A percentile compares a stretch with the other conserved stretches of the same genome.
These are phyloP conservation scores for Lactarius pseudohatsudake DNA, from an alignment of 768 basidiomycete genomes.

Conservation along the genomic window DNA sequence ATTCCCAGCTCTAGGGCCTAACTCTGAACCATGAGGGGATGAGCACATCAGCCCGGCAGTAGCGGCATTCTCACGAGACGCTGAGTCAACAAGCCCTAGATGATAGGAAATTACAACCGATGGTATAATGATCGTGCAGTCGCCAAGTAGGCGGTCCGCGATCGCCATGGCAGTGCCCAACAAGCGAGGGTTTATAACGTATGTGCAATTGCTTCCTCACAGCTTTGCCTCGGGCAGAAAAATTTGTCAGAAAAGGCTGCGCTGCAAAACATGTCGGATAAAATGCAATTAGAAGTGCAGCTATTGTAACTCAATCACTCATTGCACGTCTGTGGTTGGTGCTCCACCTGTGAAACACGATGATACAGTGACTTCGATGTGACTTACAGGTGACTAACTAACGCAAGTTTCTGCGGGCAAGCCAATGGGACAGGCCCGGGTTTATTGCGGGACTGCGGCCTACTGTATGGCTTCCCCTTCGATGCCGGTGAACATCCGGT, in stretches of 20 bases:
- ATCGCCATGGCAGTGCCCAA: neutral
- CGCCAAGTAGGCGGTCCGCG: neutral
- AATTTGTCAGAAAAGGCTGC: neutral
- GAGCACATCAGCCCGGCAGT: slow-evolving; percentile 8
- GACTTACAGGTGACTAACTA: neutral
- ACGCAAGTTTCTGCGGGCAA: neutral
- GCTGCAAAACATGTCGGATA: neutral
- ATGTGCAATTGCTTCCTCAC: neutral
- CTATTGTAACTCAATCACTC: neutral
- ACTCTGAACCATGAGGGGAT: neutral
- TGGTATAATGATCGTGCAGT: neutral
- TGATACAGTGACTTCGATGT: neutral
- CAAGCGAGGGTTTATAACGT: neutral
- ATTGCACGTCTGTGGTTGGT: neutral
- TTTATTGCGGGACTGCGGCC: neutral
- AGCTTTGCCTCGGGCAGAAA: neutral
- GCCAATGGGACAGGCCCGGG: neutral
- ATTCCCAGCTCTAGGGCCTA: neutral
- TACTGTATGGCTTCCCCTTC: no score
- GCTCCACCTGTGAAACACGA: neutral
- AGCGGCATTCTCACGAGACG: neutral
- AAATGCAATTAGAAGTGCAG: neutral
- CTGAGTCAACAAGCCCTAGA: slow-evolving; percentile 8
- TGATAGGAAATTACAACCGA: slow-evolving; percentile 14
- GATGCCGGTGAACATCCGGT: neutral